A percentile compares a stretch with the other conserved stretches of the same genome.
These are phyloP conservation scores for Mediolabrus comicus DNA, from an alignment of 108 stramenopile species.

Conservation along the genomic window DNA sequence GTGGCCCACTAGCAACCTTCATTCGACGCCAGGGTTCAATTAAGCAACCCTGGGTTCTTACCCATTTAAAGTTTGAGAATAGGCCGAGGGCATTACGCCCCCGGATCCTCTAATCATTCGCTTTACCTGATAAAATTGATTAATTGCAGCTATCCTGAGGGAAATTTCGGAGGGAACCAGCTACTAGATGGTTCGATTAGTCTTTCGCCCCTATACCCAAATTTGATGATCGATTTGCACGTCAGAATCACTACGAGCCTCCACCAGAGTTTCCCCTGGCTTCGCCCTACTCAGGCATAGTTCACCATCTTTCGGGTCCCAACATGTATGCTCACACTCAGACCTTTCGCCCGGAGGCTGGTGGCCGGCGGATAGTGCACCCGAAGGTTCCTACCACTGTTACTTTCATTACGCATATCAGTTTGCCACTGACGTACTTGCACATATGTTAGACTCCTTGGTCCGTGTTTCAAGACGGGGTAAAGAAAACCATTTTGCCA, in stretches of 20 bases:
- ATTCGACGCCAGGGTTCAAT: constrained; percentile 91
- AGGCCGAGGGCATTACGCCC: constrained; percentile 89
- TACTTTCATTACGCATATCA: constrained; percentile 89
- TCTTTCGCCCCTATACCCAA: constrained; percentile 98
- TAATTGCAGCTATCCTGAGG: constrained; percentile 44
- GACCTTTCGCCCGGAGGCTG: constrained; percentile 85
- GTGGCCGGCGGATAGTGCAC: constrained; percentile 91
- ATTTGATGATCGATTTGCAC: constrained; percentile 95
- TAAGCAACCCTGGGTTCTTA: constrained; percentile 92
- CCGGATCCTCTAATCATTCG: constrained; percentile 97
- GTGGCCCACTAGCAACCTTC: constrained; percentile 95
- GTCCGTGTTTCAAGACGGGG: constrained; percentile 97
- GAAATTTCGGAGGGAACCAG: constrained; percentile 97
- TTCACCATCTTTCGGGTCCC: constrained; percentile 97
- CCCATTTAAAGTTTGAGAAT: constrained; percentile 98
- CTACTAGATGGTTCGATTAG: constrained; percentile 97
- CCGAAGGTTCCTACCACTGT: constrained; percentile 69
- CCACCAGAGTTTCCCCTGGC: constrained; percentile 97
- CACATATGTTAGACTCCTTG: constrained; percentile 95
- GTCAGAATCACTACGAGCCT: constrained; percentile 94
- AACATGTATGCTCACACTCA: constrained; percentile 93
- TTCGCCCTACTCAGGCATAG: constrained; percentile 96
- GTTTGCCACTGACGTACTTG: constrained; percentile 92
- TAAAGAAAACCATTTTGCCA: constrained; percentile 87
- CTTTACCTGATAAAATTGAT: constrained; percentile 97